phyloP scores from a whole-genome alignment of 2,329 filamentous ascomycete species.

The Ceratocystis destructans region DNA sequence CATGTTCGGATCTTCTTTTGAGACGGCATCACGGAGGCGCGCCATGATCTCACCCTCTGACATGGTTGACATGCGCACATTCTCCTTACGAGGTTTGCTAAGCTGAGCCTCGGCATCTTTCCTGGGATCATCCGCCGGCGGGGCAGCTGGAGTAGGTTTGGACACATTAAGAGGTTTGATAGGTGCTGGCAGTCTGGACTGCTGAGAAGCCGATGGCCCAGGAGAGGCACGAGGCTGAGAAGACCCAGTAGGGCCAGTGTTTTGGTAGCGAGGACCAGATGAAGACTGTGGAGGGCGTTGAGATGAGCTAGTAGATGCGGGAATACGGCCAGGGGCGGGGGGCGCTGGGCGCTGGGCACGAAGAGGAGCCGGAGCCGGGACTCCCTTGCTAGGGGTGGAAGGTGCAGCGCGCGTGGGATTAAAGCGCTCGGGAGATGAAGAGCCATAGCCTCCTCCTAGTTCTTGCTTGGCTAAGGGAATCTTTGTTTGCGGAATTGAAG shows the following conservation, averaged over 20 bases:
- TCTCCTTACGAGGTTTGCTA: constrained; percentile 76
- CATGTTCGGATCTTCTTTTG: constrained; percentile 83
- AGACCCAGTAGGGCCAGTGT: constrained; percentile 29
- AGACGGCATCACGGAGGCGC: constrained; percentile 84
- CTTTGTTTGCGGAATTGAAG: constrained; percentile 70
- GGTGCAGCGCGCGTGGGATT: constrained; percentile 77
- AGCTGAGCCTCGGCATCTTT: constrained; percentile 84
- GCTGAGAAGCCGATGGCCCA: constrained; percentile 28
- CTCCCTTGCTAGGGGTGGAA: constrained; percentile 42
- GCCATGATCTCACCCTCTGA: constrained; percentile 95
- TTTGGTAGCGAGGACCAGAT: constrained; percentile 43
- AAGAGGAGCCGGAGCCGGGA: constrained; percentile 42
- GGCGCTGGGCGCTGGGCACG: constrained; percentile 72
- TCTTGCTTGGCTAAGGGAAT: constrained; percentile 79
- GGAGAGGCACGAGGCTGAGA: constrained; percentile 25
- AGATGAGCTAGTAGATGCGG: constrained; percentile 9
- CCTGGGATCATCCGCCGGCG: constrained; percentile 48
- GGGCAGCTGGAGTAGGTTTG: constrained; percentile 41
- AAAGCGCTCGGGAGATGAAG: constrained; percentile 51
- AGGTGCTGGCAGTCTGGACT: constrained; percentile 43
- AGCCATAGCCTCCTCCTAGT: constrained; percentile 47
- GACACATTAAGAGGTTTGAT: constrained; percentile 70
- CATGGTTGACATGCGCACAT: constrained; percentile 98
- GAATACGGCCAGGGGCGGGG: constrained; percentile 38
- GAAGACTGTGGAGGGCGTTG: constrained; percentile 23